Percentiles rank a stretch among this genome's conserved stretches.
Conservation (phyloP, 805 yeast species). For the Candida incommunis region DNA sequence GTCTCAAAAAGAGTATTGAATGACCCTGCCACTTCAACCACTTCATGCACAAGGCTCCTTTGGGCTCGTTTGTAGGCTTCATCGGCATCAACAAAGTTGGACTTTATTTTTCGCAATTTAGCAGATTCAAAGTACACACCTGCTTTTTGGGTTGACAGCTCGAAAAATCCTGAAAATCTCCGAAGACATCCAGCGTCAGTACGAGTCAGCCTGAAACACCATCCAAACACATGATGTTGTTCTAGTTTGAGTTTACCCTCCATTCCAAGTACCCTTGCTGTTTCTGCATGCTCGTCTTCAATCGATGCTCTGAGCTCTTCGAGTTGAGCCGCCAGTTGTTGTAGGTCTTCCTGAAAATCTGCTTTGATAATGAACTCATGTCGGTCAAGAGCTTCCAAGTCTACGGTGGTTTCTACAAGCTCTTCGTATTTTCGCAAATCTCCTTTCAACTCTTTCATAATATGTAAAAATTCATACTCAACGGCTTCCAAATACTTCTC, state of each 20-base stretch:
- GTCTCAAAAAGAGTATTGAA: conserved; percentile 68
- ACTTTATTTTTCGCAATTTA: conserved; percentile 44
- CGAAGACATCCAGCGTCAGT: conserved; percentile 72
- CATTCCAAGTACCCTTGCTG: conserved; percentile 61
- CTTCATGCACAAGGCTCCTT: conserved; percentile 64
- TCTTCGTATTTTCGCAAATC: conserved; percentile 61
- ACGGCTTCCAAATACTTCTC: conserved; percentile 28
- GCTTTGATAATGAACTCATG: conserved; percentile 80
- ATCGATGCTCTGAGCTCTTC: conserved; percentile 26
- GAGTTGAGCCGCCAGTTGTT: not conserved
- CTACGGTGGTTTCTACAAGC: conserved; percentile 85
- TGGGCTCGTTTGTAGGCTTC: conserved; percentile 64
- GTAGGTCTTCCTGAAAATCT: conserved; percentile 70
- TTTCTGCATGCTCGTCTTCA: conserved; percentile 41
- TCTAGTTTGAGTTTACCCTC: conserved; percentile 87
- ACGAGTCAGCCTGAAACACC: conserved; percentile 90
- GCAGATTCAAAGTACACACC: conserved; percentile 85
- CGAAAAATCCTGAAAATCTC: conserved; percentile 44
- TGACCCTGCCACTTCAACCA: conserved; percentile 65
- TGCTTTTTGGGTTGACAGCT: conserved; percentile 84
- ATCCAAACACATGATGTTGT: conserved; percentile 75
- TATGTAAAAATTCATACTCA: conserved; percentile 39
- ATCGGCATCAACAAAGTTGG: conserved; percentile 42
- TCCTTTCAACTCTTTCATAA: conserved; percentile 33
- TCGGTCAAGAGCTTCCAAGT: conserved; percentile 64